Base-by-base conservation (phyloP, 305 asterid species). In the Striga hermonthica region DNA sequence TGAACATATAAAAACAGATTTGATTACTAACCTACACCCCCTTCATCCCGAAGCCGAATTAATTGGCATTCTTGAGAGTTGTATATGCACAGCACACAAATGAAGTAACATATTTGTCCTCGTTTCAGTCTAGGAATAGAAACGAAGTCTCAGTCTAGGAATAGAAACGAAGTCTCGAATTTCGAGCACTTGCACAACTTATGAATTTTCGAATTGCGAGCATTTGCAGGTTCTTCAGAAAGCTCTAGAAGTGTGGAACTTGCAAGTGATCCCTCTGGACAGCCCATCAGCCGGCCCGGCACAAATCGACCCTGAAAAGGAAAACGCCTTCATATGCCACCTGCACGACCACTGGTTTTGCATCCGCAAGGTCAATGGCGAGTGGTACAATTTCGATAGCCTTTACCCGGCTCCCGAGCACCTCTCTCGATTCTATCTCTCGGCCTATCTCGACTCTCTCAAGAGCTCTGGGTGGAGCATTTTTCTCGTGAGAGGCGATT, bases 391-490 rank as follows among this genome's bases (percentile, higher is more conserved):
- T 73, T 93, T 93, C 16, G 90, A 93, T 79, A 93, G 99, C 80
- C 92, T 93, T 43, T 90, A 88, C 44, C 84, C 95, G 7, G 99
- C 95, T 6, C 99, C 99, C 0, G 89, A 93, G 81, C 97, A 93
- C 86, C 92, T 93, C 63, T 93, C 99, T 13, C 90, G 82, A 79
- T 90, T 93, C 62, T 93, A 93, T 86, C 96, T 93, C 63, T 93
- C 99, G 28, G 99, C 96, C 63, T 88, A 88, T 76, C 86, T 93
- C 9, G 92, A 88, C 82, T 80, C 97, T 7, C 69, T 93, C 65
- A 93, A 86, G 80, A 83, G 81, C 69, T 84, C 73, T 3, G 99
- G 97, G n/a, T 90, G 97, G 99, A 93, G 97, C 75, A 93, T 93
- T 71, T 93, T 93, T 75, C 43, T 62, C 3, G 67, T 62, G 0